Conservation (phyloP, 1,139 yeast species). For the Nakaseomyces nivariensis region DNA sequence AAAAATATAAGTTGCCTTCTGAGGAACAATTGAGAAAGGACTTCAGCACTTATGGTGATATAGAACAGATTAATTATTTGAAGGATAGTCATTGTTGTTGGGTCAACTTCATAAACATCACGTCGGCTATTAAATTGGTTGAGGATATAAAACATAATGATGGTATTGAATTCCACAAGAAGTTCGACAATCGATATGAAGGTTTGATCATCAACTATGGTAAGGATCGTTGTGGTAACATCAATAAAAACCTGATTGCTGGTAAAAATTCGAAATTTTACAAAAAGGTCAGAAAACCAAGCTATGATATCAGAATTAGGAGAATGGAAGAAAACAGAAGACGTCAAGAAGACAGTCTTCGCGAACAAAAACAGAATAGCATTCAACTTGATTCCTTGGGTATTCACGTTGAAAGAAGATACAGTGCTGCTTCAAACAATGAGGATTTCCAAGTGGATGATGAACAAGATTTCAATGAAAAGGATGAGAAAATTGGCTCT, state of each 20-base stretch:
- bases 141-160: constrained; percentile 40
- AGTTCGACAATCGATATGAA: constrained; percentile 41
- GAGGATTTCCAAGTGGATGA: constrained; percentile 10
- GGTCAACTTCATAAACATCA: constrained; percentile 66
- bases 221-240: constrained; percentile 76
- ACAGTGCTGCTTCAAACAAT: constrained; percentile 1
- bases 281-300: constrained; percentile 37
- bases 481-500: constrained; percentile 3
- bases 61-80: constrained; percentile 70
- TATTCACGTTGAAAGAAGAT: constrained; percentile 13
- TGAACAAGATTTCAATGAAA: constrained; percentile 7
- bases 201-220: constrained; percentile 62
- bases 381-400: constrained; percentile 19
- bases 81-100: constrained; percentile 73
- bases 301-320: constrained; percentile 19
- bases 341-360: constrained; percentile 13
- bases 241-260: constrained; percentile 30
- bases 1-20: constrained; percentile 29
- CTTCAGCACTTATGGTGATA: constrained; percentile 63
- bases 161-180: constrained; percentile 28
- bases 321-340: constrained; percentile 25
- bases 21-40: constrained; percentile 54
- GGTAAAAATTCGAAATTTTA: constrained; percentile 24
- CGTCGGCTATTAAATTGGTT: constrained; percentile 66
- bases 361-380: constrained; percentile 6